Conservation (phyloP, 1,284 basidiomycete species). For the Microbotryum saponariae region DNA sequence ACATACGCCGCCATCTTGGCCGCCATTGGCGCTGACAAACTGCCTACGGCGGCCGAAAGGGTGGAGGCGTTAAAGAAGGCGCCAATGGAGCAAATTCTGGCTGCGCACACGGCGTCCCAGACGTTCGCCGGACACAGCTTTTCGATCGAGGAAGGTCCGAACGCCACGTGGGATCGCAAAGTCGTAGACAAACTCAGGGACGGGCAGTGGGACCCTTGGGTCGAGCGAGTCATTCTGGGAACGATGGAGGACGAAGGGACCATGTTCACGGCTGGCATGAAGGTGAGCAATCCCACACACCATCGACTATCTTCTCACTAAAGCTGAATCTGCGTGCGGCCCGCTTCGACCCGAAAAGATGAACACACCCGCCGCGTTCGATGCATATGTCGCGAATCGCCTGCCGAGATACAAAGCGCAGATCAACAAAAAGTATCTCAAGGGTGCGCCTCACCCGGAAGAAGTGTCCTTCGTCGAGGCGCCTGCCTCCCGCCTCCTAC, state of each 20-base stretch:
- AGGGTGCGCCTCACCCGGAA: not conserved
- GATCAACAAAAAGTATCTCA: conserved; percentile 12
- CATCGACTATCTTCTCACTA: not conserved
- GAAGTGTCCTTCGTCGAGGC: not conserved
- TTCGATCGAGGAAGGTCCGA: conserved; percentile 16
- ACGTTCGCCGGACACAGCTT: conserved; percentile 9
- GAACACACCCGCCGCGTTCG: conserved; percentile 4
- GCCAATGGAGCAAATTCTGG: conserved; percentile 4
- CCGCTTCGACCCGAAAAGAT: conserved; percentile 1
- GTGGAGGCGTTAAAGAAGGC: conserved; percentile 14
- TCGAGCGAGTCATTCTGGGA: conserved; percentile 16
- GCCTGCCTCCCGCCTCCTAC: conserved; percentile 14
- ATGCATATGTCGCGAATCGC: conserved; percentile 8
- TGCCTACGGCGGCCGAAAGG: conserved; percentile 1
- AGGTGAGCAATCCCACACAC: not conserved
- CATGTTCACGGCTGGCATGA: conserved; percentile 13
- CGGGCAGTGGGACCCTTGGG: conserved; percentile 25
- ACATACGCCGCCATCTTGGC: conserved; percentile 13
- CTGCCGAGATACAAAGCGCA: not conserved
- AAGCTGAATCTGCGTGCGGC: too few relatives aligned
- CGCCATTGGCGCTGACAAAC: conserved; percentile 1
- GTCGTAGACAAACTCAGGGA: conserved; percentile 6
- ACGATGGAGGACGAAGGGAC: conserved; percentile 26
- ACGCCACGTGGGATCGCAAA: conserved; percentile 11
- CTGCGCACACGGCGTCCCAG: conserved; percentile 13